These are phyloP conservation scores for Blastobotrys persicus DNA, from an alignment of 1,139 yeast species.

Conservation along the genomic window DNA sequence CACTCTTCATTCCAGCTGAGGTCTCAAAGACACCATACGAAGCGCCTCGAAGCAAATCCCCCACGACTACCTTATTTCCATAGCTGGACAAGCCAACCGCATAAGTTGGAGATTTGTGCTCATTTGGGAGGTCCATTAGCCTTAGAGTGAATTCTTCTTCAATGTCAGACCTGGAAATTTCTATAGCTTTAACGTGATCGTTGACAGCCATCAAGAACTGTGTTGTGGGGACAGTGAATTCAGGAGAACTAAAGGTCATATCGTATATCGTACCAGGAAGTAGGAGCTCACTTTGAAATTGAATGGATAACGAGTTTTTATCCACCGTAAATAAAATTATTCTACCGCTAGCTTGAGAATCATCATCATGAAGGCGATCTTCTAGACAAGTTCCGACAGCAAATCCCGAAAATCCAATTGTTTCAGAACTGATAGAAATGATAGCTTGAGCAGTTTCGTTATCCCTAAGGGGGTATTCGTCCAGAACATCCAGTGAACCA, in stretches of 20 bases:
- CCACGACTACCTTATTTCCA: constrained; percentile 5
- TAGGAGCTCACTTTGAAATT: constrained; percentile 1
- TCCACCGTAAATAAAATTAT: constrained; percentile 11
- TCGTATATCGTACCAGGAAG: constrained; percentile 4
- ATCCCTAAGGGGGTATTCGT: constrained; percentile 5
- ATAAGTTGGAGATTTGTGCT: constrained; percentile 11
- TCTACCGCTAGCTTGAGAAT: constrained; percentile 6
- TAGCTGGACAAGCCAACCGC: constrained; percentile 9
- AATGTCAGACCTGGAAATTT: constrained; percentile 7
- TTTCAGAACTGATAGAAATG: neutral
- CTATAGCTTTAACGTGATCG: constrained; percentile 9
- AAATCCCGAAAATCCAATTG: constrained; percentile 14
- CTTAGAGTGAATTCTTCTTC: constrained; percentile 10
- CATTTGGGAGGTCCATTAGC: constrained; percentile 9
- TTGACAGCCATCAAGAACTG: constrained; percentile 15
- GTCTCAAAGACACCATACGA: constrained; percentile 1
- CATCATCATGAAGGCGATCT: constrained; percentile 2
- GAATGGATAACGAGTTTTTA: constrained; percentile 1
- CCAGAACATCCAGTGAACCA: constrained; percentile 1
- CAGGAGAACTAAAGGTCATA: constrained; percentile 9
- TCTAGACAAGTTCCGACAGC: constrained; percentile 17
- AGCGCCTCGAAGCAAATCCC: constrained; percentile 16
- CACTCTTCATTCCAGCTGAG: neutral
- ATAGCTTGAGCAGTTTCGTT: constrained; percentile 13
- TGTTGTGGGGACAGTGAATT: constrained; percentile 14